Conservation (phyloP, 2,329 filamentous ascomycete genomes). For the Xylariaceae sp. region DNA sequence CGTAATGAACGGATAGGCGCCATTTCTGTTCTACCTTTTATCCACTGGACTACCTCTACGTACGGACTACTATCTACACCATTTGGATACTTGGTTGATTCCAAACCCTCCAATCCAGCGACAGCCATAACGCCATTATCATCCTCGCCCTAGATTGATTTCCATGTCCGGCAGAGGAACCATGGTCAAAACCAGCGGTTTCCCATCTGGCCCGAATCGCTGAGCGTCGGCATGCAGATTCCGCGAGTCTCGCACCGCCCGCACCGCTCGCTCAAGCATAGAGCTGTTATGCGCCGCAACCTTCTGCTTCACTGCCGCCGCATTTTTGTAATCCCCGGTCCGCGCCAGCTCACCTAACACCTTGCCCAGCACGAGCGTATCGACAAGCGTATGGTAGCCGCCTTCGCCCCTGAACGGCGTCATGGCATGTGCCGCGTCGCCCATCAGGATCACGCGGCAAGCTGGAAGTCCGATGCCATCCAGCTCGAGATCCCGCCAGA, state of each 20-base stretch:
- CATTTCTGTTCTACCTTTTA: too few species aligned
- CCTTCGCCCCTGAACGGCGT: neutral
- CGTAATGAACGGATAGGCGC: too few species aligned
- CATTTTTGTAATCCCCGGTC: neutral
- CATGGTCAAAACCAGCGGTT: neutral
- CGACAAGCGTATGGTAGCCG: neutral
- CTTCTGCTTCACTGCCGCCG: neutral
- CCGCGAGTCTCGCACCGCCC: neutral
- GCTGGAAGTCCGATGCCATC: neutral
- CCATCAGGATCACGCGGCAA: neutral
- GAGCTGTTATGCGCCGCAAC: neutral
- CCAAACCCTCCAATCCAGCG: too few species aligned
- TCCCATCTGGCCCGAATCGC: neutral
- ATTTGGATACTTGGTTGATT: too few species aligned
- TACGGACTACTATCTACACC: neutral
- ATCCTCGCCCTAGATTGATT: neutral
- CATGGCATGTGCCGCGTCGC: neutral
- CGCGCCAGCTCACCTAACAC: neutral
- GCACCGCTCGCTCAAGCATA: neutral
- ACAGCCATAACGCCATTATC: too few species aligned
- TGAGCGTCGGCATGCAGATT: neutral
- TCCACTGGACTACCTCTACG: too few species aligned
- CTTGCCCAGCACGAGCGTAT: neutral
- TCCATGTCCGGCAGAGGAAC: neutral
- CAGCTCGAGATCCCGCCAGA: neutral